Evolutionary conservation across 176 grass and related monocot species (phyloP), one percentile per base, ranked within the genome.

Genomic region (Rhynchospora pubera): DNA sequence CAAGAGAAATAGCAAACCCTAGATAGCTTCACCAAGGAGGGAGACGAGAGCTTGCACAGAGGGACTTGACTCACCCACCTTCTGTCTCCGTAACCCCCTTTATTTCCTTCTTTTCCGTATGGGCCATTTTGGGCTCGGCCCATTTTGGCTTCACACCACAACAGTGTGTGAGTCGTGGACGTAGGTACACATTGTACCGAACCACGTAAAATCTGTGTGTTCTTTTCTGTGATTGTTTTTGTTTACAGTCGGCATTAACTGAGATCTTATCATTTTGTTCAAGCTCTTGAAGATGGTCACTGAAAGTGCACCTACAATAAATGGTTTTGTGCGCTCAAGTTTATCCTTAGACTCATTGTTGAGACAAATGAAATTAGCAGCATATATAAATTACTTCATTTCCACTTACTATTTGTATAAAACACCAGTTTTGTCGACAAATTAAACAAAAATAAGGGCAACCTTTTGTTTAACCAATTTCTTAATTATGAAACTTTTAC

Each of bases 241-340:
- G n/a, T n/a, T n/a, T n/a, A n/a, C n/a, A n/a, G n/a, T 94, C 92
- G 1, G 64, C 65, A 50, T 90, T 16, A 13, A 83, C 44, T 65
- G 53, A 42, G 32, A 70, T 84, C 51, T 84, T 79, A 9, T 79
- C 86, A 3, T 57, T 80, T 50, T 74, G 24, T 65, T 84, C 87
- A 4, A 87, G 81, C 77, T 92, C 89, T 57, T 91, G 80, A 53
- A 93, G 77, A 75, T 98, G 95, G 68, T 91, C 89, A 65, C 81
- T 91, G 84, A 94, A 98, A 44, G 85, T 88, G 82, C 95, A 94
- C 85, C 95, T 98, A 80, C 58, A 81, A 15, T 0, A 30, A 53
- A 75, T 55, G 14, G 48, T 75, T 70, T 69, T 74, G 47, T 15
- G 46, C 9, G 46, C 13, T 75, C 16, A 55, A 23, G 48, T 9